Evolutionary conservation across 2,329 filamentous ascomycete species (phyloP).

Genomic region (Aspergillus costaricaensis): DNA sequence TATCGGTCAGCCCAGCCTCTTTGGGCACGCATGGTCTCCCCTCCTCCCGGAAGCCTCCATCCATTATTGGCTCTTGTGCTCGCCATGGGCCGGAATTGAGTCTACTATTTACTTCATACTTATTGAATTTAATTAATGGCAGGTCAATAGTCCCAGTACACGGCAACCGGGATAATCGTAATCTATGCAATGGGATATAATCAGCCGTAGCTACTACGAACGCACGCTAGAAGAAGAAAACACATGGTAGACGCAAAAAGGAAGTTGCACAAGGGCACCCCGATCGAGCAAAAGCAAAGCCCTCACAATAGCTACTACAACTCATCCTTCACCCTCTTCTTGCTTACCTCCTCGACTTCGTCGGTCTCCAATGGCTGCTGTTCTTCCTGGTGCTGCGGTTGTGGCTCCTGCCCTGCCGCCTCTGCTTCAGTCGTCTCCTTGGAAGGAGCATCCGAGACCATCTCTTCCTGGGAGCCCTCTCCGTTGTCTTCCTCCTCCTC

Average conservation of each 20-base stretch:
- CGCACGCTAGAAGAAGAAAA: background rate
- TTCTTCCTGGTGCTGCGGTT: constrained; percentile 12
- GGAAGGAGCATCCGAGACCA: background rate
- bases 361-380: constrained; percentile 12
- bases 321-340: constrained; percentile 45
- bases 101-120: background rate
- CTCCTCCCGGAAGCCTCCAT: background rate
- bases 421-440: background rate
- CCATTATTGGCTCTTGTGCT: background rate
- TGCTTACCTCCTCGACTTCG: constrained; percentile 32
- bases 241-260: background rate
- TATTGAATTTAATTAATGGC: background rate
- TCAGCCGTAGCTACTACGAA: constrained; percentile 3
- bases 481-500: constrained; percentile 49
- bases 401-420: background rate
- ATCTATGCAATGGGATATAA: constrained; percentile 1
- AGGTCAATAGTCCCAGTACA: constrained; percentile 1
- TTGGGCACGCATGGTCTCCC: background rate
- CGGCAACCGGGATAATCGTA: background rate
- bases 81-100: background rate
- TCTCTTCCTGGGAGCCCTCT: background rate
- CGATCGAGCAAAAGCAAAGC: constrained; percentile 2
- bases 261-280: background rate
- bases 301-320: constrained; percentile 30
- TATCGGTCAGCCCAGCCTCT: constrained; percentile 3